Percentiles rank a stretch among this genome's conserved stretches.
These are phyloP conservation scores for Erodium trifolium DNA, from an alignment of 441 rosid genomes.

Conservation along the genomic window DNA sequence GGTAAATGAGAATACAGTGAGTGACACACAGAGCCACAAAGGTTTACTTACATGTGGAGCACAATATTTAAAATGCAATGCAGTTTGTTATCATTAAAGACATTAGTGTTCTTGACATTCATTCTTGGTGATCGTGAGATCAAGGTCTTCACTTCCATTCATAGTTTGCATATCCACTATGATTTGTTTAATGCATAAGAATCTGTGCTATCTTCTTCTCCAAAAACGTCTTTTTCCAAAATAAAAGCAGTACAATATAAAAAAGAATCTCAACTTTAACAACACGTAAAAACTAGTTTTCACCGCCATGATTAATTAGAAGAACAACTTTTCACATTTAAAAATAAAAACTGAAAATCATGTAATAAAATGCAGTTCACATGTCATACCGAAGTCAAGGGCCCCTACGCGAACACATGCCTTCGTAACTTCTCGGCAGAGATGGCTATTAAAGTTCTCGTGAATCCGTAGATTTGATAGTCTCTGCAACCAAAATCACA, in stretches of 20 bases:
- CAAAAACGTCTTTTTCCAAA: not conserved
- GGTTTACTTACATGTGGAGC: not conserved
- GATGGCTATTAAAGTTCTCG: constrained; percentile 57
- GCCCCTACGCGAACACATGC: constrained; percentile 60
- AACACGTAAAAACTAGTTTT: not conserved
- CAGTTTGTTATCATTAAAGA: not conserved
- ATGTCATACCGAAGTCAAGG: constrained; percentile 53
- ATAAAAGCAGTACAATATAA: not conserved
- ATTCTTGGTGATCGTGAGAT: not conserved
- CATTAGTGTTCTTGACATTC: not conserved
- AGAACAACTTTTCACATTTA: not conserved
- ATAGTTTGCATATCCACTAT: not conserved
- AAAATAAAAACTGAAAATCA: not conserved
- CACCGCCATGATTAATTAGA: not conserved
- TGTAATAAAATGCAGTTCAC: not conserved
- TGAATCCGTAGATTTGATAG: constrained; percentile 69
- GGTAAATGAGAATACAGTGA: not conserved
- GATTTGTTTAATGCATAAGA: not conserved
- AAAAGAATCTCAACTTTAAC: not conserved
- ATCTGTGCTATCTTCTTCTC: not conserved
- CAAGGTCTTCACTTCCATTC: not conserved
- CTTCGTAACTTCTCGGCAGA: constrained; percentile 66
- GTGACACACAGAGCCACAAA: not conserved
- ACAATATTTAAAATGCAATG: not conserved
- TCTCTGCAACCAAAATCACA: constrained; percentile 42